These are phyloP conservation scores for Setomelanomma holmii DNA, from an alignment of 2,329 filamentous ascomycete genomes.

Conservation along the genomic window DNA sequence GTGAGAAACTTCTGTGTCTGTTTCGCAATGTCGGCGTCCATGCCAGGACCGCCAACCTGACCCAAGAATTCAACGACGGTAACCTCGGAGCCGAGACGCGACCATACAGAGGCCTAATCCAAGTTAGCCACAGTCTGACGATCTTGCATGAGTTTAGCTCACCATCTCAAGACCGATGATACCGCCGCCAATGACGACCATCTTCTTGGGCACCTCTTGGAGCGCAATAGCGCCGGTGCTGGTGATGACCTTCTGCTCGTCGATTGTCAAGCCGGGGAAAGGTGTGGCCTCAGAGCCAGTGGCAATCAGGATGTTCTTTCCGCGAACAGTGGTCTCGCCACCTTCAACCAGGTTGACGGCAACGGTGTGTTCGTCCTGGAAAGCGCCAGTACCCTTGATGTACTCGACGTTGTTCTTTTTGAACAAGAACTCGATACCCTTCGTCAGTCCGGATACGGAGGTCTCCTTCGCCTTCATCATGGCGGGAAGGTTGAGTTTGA, in stretches of 20 bases:
- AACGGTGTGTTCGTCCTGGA: constrained; percentile 88
- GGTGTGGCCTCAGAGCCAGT: constrained; percentile 95
- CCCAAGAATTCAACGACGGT: constrained; percentile 96
- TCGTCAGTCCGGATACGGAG: constrained; percentile 86
- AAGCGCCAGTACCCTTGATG: constrained; percentile 89
- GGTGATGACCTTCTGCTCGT: constrained; percentile 96
- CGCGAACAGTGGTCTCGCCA: constrained; percentile 83
- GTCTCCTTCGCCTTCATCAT: constrained; percentile 99
- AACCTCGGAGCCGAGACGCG: constrained; percentile 88
- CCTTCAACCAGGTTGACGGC: constrained; percentile 90
- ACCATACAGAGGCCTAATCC: constrained; percentile 84
- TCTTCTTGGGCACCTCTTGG: constrained; percentile 89
- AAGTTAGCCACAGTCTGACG: constrained; percentile 24
- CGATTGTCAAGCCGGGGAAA: constrained; percentile 93
- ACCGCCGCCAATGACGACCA: constrained; percentile 96
- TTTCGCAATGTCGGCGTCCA: constrained; percentile 95
- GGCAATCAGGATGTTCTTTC: constrained; percentile 98
- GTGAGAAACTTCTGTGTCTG: constrained; percentile 87
- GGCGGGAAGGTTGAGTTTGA: constrained; percentile 91
- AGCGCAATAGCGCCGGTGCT: constrained; percentile 94
- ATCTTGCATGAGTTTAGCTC: constrained; percentile 24
- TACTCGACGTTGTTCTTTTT: constrained; percentile 99
- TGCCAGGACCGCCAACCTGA: constrained; percentile 96
- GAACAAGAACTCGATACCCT: constrained; percentile 96
- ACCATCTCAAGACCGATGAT: constrained; percentile 99